Evolutionary conservation across 2,329 filamentous ascomycete genomes (phyloP), one percentile per base, ranked within the genome.

Genomic region (Claviceps maximensis): DNA sequence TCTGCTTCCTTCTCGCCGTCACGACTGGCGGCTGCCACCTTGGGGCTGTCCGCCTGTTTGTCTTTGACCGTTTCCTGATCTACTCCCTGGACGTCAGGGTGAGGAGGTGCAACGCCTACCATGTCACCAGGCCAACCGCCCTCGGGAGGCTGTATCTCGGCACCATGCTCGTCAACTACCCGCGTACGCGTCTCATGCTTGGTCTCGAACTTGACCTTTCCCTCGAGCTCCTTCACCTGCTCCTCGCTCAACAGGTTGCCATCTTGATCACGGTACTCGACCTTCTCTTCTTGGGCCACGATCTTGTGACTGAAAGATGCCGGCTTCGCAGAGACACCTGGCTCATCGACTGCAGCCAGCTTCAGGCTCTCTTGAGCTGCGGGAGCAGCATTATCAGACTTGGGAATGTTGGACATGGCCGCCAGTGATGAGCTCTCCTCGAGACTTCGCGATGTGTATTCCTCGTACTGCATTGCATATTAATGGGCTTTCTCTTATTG

Each of bases 171-270:
- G 67, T 95, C 89, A 42, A 95, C 76, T 53, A 97, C 70, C 54
- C 88, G 84, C 9, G 89, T 96, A 58, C 87, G 80, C n/a, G 91
- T 96, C 75, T 97, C 91, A 66, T 96, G 96, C 59, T 85, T 86
- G 13, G 93, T 97, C 72, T 94, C 84, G 72, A 98, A 96, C 62
- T 89, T 88, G 55, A 97, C 90, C 70, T 95, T 94, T 62, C 91
- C 93, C 67, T 91, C 80, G 33, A 98, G 80, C 21, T 79, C 80
- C 62, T 86, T 81, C 55, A 98, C 89, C 66, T 95, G 81, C 63
- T 89, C 86, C 52, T 86, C 82, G 63, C 91, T 75, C 33, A 98
- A 79, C 33, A 97, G 68, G 64, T 96, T 96, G 59, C 93, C 93
- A 61, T 95, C 77, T 90, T 58, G 55, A 49, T 59, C 58, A 31